Percentiles rank a stretch among this genome's conserved stretches.
phyloP scores from a whole-genome alignment of 441 rosid species.

The Bruguiera hainesii region DNA sequence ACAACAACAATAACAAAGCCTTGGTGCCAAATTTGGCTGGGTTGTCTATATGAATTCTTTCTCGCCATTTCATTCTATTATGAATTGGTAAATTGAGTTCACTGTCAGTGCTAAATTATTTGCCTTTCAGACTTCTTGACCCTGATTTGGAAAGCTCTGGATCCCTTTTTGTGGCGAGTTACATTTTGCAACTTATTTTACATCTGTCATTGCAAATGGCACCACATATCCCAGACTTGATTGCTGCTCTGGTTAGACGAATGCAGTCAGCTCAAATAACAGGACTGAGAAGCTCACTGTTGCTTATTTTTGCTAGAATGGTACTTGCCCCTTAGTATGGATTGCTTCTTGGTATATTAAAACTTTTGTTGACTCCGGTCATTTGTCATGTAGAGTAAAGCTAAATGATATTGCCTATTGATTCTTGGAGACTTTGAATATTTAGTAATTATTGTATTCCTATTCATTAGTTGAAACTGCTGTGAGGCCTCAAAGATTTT shows the following conservation, averaged over 20 bases:
- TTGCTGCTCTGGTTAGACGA: constrained; percentile 83
- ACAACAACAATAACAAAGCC: no score
- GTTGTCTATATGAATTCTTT: no score
- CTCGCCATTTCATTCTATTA: no score
- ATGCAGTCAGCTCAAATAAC: constrained; percentile 81
- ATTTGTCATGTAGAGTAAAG: background rate
- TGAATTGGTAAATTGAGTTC: background rate
- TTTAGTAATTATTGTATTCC: no score
- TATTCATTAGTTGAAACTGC: no score
- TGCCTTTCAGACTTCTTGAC: constrained; percentile 74
- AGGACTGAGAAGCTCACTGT: constrained; percentile 74
- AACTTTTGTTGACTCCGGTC: background rate
- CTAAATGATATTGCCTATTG: background rate
- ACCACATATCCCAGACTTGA: constrained; percentile 67
- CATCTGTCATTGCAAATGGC: constrained; percentile 90
- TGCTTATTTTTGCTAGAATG: constrained; percentile 90
- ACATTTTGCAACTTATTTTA: constrained; percentile 87
- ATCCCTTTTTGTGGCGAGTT: constrained; percentile 90
- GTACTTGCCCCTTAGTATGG: constrained; percentile 32
- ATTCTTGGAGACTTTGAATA: no score
- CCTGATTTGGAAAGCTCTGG: constrained; percentile 92
- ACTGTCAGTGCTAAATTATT: constrained; percentile 21
- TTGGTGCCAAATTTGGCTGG: no score
- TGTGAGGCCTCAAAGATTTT: no score
- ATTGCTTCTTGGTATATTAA: constrained; percentile 5